These are phyloP conservation scores for Rhynchosporium agropyri DNA, from an alignment of 2,329 filamentous ascomycete species.

Conservation along the genomic window DNA sequence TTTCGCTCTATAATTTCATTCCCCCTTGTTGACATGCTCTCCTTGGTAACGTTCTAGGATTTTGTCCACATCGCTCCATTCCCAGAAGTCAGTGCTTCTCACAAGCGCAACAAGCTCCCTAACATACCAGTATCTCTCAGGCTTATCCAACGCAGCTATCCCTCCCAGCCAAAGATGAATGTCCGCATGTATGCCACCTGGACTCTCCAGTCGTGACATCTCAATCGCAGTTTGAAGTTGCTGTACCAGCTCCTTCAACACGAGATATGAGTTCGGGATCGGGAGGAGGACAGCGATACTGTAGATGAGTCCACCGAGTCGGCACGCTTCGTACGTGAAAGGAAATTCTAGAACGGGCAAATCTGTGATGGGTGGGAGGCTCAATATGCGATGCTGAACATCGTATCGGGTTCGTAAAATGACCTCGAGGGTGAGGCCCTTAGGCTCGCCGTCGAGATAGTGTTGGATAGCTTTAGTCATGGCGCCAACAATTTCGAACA, in stretches of 20 bases:
- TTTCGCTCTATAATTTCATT: conserved; percentile 11
- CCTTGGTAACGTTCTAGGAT: not conserved
- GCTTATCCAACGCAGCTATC: conserved; percentile 18
- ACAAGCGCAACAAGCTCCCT: not conserved
- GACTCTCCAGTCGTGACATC: not conserved
- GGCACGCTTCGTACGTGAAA: conserved; percentile 9
- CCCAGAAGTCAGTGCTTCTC: not conserved
- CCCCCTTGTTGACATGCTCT: conserved; percentile 14
- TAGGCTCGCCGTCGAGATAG: not conserved
- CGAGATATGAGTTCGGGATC: conserved; percentile 11
- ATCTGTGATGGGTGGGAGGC: not conserved
- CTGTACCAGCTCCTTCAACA: conserved; percentile 1
- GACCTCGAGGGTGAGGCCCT: not conserved
- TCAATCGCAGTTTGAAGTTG: not conserved
- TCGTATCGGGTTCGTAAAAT: not conserved
- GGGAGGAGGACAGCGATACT: conserved; percentile 12
- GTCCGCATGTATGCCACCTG: not conserved
- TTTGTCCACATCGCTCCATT: conserved; percentile 12
- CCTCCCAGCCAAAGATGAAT: conserved; percentile 20
- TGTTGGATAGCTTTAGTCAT: not conserved
- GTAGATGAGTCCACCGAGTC: conserved; percentile 12
- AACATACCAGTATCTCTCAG: conserved; percentile 18
- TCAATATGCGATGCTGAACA: conserved; percentile 2
- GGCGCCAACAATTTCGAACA: not conserved
- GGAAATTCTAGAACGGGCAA: not conserved